Conservation (phyloP, 139 green algal species). For the Chlamydomonas applanata region DNA sequence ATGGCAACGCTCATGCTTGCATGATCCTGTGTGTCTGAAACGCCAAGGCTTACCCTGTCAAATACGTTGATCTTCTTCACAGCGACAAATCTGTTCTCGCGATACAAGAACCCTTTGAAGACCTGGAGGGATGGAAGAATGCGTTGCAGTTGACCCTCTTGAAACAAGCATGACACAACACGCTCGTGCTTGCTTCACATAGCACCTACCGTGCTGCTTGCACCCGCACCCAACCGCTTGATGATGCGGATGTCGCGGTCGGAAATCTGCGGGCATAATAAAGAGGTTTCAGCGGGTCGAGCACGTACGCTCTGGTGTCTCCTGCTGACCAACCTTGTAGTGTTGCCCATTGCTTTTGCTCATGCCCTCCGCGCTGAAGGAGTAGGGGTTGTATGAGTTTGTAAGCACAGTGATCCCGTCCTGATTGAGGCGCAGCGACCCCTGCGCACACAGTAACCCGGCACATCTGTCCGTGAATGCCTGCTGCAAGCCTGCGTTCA, state of each 20-base stretch:
- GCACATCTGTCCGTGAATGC: no score
- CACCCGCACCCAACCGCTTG: slow-evolving; percentile 41
- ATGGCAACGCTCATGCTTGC: no score
- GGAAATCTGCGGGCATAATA: slow-evolving; percentile 54
- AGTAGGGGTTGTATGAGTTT: slow-evolving; percentile 41
- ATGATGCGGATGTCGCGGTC: slow-evolving; percentile 76
- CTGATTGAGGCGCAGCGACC: no score
- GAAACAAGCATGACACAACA: not conserved
- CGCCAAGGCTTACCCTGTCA: slow-evolving; percentile 44
- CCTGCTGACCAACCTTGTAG: slow-evolving; percentile 27
- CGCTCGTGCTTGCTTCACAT: not conserved
- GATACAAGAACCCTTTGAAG: slow-evolving; percentile 72
- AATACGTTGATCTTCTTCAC: slow-evolving; percentile 83
- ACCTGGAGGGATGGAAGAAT: slow-evolving; percentile 46
- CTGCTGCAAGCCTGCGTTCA: no score
- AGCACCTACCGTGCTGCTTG: slow-evolving; percentile 17
- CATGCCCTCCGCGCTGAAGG: slow-evolving; percentile 43
- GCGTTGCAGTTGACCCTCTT: not conserved
- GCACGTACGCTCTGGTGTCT: not conserved
- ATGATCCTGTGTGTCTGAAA: no score
- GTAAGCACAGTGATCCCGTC: slow-evolving; percentile 33
- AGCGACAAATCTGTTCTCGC: slow-evolving; percentile 71
- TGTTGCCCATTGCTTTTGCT: slow-evolving; percentile 18
- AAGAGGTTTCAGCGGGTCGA: not conserved
- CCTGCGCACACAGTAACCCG: no score